Evolutionary conservation across 495 filamentous ascomycete species (phyloP).

Genomic region (Lasiosphaeria hispida): DNA sequence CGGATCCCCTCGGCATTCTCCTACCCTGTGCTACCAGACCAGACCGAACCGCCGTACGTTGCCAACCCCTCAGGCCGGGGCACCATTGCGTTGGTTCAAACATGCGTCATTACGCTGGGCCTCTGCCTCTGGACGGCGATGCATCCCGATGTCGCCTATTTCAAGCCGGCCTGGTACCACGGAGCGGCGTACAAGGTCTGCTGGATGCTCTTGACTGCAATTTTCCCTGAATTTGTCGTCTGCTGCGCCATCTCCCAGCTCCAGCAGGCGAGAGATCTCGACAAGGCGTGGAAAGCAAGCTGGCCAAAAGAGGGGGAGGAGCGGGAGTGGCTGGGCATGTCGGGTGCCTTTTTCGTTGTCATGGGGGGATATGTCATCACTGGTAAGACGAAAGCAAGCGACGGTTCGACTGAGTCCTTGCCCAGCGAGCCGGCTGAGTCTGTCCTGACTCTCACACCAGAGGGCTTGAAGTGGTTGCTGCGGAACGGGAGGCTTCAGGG

Average conservation of each 20-base stretch:
- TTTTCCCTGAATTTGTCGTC: background rate
- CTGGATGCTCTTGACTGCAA: background rate
- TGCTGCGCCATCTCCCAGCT: constrained; percentile 5
- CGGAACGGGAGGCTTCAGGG: background rate
- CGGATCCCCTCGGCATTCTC: no score
- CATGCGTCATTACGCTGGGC: background rate
- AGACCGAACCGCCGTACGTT: no score
- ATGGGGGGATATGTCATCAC: constrained; percentile 1
- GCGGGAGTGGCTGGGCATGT: background rate
- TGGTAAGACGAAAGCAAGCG: background rate
- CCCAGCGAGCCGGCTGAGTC: background rate
- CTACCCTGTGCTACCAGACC: no score
- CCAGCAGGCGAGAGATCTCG: background rate
- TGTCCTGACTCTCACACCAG: background rate
- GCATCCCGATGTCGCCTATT: background rate
- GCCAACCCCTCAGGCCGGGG: constrained; percentile 1
- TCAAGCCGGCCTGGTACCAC: background rate
- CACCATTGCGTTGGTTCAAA: background rate
- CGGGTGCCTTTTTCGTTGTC: constrained; percentile 4
- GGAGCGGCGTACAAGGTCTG: background rate
- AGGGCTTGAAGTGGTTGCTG: background rate
- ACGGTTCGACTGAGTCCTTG: no score
- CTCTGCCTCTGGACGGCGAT: constrained; percentile 8
- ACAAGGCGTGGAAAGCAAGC: background rate
- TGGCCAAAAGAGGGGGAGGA: background rate